A percentile compares a stretch with the other conserved stretches of the same genome.
Evolutionary conservation across 164 flowering plant species (phyloP).

Genomic region (Brasenia schreberi): DNA sequence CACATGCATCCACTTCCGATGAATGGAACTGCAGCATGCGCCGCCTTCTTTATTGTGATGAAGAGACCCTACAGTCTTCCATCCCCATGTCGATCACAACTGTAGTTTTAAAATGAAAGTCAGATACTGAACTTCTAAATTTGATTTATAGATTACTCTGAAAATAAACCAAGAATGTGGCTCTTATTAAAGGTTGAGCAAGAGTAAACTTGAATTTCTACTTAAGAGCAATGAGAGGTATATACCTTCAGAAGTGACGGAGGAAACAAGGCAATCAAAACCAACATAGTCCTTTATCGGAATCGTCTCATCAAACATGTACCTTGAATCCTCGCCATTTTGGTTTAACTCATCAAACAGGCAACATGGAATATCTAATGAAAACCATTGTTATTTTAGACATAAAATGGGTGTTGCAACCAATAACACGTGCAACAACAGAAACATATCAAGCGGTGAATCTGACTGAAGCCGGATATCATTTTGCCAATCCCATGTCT

Average conservation of each 20-base stretch:
- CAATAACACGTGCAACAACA: background rate
- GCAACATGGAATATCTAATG: conserved; percentile 7
- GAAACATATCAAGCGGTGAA: conserved; percentile 27
- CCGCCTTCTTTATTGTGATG: conserved; percentile 56
- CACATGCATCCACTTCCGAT: conserved; percentile 20
- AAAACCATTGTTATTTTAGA: conserved; percentile 9
- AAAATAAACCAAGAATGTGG: background rate
- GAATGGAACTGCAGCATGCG: conserved; percentile 61
- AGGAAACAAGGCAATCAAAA: conserved; percentile 31
- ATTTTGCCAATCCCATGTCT: conserved; percentile 37
- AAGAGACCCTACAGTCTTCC: conserved; percentile 27
- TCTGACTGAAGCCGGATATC: conserved; percentile 15
- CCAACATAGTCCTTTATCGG: conserved; percentile 77
- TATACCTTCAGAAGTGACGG: background rate
- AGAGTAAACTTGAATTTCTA: background rate
- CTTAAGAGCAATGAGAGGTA: background rate
- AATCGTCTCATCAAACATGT: conserved; percentile 57
- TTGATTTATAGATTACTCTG: background rate
- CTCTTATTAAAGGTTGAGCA: background rate
- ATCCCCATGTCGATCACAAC: conserved; percentile 17
- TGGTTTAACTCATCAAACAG: conserved; percentile 34
- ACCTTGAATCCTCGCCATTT: conserved; percentile 42
- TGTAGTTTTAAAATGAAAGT: background rate
- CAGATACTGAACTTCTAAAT: background rate
- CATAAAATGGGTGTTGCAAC: background rate